These are phyloP conservation scores for Coemansia sp. DNA, from an alignment of 192 early-diverging fungal genomes.

Conservation along the genomic window DNA sequence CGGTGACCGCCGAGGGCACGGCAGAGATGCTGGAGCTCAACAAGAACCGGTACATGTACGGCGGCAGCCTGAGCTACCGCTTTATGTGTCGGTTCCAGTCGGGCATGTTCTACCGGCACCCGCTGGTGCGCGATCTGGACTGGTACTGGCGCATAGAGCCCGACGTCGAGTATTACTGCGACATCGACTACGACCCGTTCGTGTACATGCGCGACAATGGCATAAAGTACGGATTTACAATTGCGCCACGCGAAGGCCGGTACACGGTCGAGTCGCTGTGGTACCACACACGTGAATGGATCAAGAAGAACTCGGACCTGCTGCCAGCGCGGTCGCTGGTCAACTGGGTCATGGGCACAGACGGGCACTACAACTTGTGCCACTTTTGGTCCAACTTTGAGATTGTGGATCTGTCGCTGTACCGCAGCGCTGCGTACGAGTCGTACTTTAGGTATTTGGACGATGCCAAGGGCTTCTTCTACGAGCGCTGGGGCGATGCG, in stretches of 20 bases:
- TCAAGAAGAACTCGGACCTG: constrained; percentile 47
- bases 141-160: constrained; percentile 81
- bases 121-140: constrained; percentile 59
- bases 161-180: constrained; percentile 69
- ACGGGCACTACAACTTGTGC: constrained; percentile 66
- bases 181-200: constrained; percentile 74
- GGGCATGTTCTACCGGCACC: constrained; percentile 66
- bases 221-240: constrained; percentile 70
- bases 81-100: constrained; percentile 75
- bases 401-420: constrained; percentile 63
- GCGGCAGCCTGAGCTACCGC: constrained; percentile 65
- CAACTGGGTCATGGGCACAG: constrained; percentile 57
- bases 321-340: constrained; percentile 34
- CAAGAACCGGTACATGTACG: constrained; percentile 63
- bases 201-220: constrained; percentile 66
- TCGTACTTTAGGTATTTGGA: constrained; percentile 65
- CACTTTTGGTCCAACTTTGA: constrained; percentile 84
- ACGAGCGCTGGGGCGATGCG: constrained; percentile 63
- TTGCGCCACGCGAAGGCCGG: constrained; percentile 61
- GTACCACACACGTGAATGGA: constrained; percentile 57
- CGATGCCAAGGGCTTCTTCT: constrained; percentile 62
- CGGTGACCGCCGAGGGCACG: constrained; percentile 43
- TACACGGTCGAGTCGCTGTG: constrained; percentile 66
- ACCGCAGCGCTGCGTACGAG: constrained; percentile 55
- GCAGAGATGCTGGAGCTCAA: constrained; percentile 38